A percentile compares a stretch with the other conserved stretches of the same genome.
Evolutionary conservation across 2,329 filamentous ascomycete species (phyloP).

Genomic region (Penicillium sp.): DNA sequence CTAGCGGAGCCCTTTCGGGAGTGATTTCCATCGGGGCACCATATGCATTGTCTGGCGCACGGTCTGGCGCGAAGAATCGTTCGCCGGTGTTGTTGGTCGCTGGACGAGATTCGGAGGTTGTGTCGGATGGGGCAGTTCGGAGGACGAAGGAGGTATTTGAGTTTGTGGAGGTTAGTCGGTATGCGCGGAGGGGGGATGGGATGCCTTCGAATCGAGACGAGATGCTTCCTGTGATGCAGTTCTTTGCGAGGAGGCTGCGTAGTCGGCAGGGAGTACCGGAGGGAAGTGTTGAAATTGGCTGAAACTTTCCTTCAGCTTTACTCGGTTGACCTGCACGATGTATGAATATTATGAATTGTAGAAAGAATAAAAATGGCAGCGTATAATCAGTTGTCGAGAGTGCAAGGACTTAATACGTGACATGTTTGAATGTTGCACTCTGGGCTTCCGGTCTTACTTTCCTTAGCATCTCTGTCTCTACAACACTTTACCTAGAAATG

Average conservation of each 20-base stretch:
- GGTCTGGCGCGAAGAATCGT: constrained; percentile 38
- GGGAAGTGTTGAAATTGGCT: constrained; percentile 49
- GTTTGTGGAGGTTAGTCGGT: constrained; percentile 68
- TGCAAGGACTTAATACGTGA: neutral
- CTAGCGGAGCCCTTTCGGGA: constrained; percentile 39
- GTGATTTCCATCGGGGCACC: constrained; percentile 50
- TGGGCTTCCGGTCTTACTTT: neutral
- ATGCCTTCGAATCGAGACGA: constrained; percentile 87
- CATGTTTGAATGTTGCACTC: neutral
- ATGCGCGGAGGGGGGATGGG: constrained; percentile 70
- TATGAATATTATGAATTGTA: neutral
- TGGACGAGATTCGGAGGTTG: constrained; percentile 49
- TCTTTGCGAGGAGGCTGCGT: constrained; percentile 52
- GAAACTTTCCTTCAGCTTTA: neutral
- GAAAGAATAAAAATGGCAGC: neutral
- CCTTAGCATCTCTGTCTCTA: constrained; percentile 13
- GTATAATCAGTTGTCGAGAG: too few species aligned
- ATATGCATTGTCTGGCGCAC: constrained; percentile 41
- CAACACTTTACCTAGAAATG: constrained; percentile 6
- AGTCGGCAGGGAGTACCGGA: constrained; percentile 52
- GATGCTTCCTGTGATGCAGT: constrained; percentile 89
- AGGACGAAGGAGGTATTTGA: constrained; percentile 68
- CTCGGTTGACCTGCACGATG: neutral
- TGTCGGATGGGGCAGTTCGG: constrained; percentile 67
- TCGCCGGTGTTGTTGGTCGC: constrained; percentile 49